These are phyloP conservation scores for Aureobasidium sp. DNA, from an alignment of 2,329 filamentous ascomycete genomes.

Conservation along the genomic window DNA sequence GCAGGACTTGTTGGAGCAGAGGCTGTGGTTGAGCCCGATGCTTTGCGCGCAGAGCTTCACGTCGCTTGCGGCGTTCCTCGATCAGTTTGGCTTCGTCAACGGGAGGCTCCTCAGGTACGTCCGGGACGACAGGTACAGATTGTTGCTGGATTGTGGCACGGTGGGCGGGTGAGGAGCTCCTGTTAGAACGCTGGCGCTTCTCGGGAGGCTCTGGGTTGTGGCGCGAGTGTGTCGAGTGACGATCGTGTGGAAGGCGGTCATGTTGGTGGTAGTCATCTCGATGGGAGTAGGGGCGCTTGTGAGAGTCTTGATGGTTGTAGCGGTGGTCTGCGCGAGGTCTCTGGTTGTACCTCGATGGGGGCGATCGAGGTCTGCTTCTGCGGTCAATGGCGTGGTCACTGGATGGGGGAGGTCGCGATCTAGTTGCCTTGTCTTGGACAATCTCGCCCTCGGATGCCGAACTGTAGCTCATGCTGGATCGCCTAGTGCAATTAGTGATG, in stretches of 20 bases:
- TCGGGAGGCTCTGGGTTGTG: not conserved
- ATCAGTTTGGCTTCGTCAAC: slow-evolving; percentile 77
- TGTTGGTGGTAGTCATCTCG: slow-evolving; percentile 56
- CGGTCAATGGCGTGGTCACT: slow-evolving; percentile 85
- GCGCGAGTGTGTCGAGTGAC: not conserved
- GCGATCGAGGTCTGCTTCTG: slow-evolving; percentile 63
- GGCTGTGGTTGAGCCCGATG: slow-evolving; percentile 52
- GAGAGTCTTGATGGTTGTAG: slow-evolving; percentile 32
- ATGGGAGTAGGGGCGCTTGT: slow-evolving; percentile 30
- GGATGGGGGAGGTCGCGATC: slow-evolving; percentile 57
- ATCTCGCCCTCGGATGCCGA: slow-evolving; percentile 82
- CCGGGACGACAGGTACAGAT: slow-evolving; percentile 38
- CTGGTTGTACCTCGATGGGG: slow-evolving; percentile 26
- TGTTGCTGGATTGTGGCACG: not conserved
- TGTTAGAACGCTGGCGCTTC: slow-evolving; percentile 15
- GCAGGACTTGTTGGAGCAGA: slow-evolving; percentile 17
- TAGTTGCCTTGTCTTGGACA: slow-evolving; percentile 81
- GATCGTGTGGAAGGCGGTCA: slow-evolving; percentile 27
- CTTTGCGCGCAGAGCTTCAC: slow-evolving; percentile 80
- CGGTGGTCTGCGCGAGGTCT: slow-evolving; percentile 44
- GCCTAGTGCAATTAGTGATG: not conserved
- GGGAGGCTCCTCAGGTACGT: slow-evolving; percentile 38
- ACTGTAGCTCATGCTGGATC: slow-evolving; percentile 38
- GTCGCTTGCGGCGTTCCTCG: slow-evolving; percentile 73
- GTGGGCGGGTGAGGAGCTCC: slow-evolving; percentile 19